Base-by-base conservation (phyloP, 2,329 filamentous ascomycete genomes). In the Colletotrichum cordylinicola region DNA sequence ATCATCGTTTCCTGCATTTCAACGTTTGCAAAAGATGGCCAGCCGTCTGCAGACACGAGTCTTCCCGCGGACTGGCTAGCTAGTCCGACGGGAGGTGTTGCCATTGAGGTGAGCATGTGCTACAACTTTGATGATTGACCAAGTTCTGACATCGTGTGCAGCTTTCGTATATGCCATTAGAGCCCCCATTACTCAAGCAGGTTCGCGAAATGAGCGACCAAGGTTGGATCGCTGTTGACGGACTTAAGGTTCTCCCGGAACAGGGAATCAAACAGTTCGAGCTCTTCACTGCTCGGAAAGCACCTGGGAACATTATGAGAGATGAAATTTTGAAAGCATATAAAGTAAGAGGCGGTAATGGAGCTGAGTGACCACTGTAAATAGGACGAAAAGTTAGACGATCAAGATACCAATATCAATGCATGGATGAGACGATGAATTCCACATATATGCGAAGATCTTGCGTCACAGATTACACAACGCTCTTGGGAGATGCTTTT, bases 181-280 rank as follows among this genome's bases (percentile, higher is more conserved):
- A 93, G 73, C 95, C 94, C 2, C 93, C 94, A 0, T 85, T 96
- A 5, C 86, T 95, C 48, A 87, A 89, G 35, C 94, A 96, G 79
- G 91, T 94, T 70, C 89, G 92, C 18, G 85, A 87, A 67, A 84
- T 91, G 82, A 87, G 91, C 24, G 86, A 91, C 68, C 86, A 89
- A 78, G 89, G 94, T 48, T 96, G 94, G 94, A 92, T 95, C 0
- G 88, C 94, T 21, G 91, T 96, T 82, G 93, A 96, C 79, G 94
- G 94, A 0, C 85, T 96, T 12, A 94, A 96, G 79, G 88, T 95
- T 64, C 84, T 96, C 15, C 93, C 93, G 1, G 94, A 96, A 82
- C 94, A 96, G 81, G 94, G 93, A 0, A 94, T 94, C 83, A 94
- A 94, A 2, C 94, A 96, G 79, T 96, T 96, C 80, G 94, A 96